Conservation (phyloP, 805 yeast species). For the Dipodascus albidus region DNA sequence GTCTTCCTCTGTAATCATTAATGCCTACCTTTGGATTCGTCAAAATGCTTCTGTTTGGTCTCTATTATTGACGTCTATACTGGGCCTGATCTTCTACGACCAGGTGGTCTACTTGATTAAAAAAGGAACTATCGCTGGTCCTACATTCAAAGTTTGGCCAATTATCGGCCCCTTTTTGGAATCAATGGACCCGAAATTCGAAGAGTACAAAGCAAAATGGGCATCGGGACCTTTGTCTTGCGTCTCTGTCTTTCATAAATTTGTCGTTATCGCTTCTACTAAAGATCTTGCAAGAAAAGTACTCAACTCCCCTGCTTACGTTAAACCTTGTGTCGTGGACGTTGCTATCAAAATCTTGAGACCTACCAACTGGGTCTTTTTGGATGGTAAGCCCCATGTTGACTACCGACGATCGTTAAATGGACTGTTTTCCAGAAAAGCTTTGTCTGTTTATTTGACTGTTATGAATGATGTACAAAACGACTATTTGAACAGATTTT, state of each 20-base stretch:
- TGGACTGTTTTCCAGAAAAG: conserved; percentile 76
- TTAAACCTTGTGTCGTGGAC: conserved; percentile 96
- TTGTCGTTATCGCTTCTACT: conserved; percentile 84
- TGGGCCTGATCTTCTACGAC: conserved; percentile 22
- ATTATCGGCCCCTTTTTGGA: conserved; percentile 94
- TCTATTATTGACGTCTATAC: conserved; percentile 11
- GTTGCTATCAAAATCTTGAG: conserved; percentile 89
- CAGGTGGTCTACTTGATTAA: conserved; percentile 59
- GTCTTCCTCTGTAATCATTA: background rate
- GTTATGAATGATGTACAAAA: conserved; percentile 79
- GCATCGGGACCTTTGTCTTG: conserved; percentile 87
- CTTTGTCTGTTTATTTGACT: conserved; percentile 76
- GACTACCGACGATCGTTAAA: conserved; percentile 89
- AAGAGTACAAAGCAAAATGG: conserved; percentile 90
- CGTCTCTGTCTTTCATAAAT: conserved; percentile 96
- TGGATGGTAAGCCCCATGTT: conserved; percentile 90
- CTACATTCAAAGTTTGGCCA: conserved; percentile 80
- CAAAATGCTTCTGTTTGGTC: conserved; percentile 10
- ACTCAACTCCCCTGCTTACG: conserved; percentile 72
- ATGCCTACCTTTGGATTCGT: background rate
- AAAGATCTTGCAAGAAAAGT: conserved; percentile 85
- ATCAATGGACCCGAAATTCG: conserved; percentile 89
- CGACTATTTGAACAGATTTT: conserved; percentile 58
- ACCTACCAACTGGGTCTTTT: conserved; percentile 95
- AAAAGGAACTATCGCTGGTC: conserved; percentile 90